Conservation (phyloP, 2,329 filamentous ascomycete species). For the Aulographum hederae region DNA sequence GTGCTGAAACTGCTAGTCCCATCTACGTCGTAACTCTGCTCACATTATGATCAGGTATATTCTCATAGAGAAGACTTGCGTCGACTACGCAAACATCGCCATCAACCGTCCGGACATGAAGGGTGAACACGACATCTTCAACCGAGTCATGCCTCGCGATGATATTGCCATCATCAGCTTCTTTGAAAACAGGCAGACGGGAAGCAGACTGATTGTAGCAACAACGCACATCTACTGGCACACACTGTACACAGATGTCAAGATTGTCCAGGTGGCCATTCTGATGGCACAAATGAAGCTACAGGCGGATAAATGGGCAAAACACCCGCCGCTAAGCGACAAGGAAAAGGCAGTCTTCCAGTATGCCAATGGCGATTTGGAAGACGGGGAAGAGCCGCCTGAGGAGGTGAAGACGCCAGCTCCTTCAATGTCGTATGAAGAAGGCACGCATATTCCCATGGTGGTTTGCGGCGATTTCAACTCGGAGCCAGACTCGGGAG, state of each 20-base stretch:
- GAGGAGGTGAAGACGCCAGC: conserved; percentile 45
- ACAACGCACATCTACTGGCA: conserved; percentile 97
- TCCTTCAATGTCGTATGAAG: conserved; percentile 73
- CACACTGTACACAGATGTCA: conserved; percentile 76
- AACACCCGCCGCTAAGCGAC: conserved; percentile 63
- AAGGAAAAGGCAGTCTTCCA: conserved; percentile 37
- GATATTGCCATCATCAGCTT: conserved; percentile 88
- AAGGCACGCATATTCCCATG: conserved; percentile 73
- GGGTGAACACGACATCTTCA: conserved; percentile 93
- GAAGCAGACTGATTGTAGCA: conserved; percentile 78
- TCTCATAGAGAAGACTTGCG: conserved; percentile 78
- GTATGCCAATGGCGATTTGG: conserved; percentile 26
- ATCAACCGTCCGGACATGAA: conserved; percentile 96
- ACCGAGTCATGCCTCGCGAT: conserved; percentile 95
- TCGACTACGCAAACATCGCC: conserved; percentile 80
- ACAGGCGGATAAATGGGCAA: conserved; percentile 67
- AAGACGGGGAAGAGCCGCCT: conserved; percentile 23
- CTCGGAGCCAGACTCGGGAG: conserved; percentile 68
- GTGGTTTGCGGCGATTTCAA: conserved; percentile 95
- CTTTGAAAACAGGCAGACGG: conserved; percentile 79
- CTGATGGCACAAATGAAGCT: conserved; percentile 83
- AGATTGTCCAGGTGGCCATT: conserved; percentile 89
- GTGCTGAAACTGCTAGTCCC: conserved; percentile 6
- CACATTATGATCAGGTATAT: conserved; percentile 37
- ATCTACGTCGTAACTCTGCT: conserved; percentile 1